Conservation (phyloP, 1,284 basidiomycete species). For the Chondrostereum purpureum region DNA sequence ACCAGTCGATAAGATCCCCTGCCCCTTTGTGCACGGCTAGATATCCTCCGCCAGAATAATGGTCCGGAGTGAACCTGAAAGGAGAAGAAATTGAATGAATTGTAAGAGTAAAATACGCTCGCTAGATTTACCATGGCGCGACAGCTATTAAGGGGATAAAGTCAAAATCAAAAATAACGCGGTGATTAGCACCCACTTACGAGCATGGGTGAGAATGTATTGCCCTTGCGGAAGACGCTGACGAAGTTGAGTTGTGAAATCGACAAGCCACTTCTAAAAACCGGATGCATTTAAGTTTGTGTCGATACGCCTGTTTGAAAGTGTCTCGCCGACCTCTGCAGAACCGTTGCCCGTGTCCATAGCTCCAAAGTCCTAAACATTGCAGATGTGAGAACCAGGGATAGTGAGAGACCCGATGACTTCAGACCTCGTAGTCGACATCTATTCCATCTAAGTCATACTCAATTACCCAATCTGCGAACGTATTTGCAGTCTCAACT, state of each 20-base stretch:
- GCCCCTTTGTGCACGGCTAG: conserved; percentile 12
- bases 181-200: conserved; percentile 20
- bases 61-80: conserved; percentile 10
- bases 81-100: background rate
- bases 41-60: conserved; percentile 9
- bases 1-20: conserved; percentile 16
- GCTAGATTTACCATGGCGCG: conserved; percentile 17
- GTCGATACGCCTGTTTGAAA: background rate
- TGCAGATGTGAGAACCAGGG: background rate
- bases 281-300: conserved; percentile 3
- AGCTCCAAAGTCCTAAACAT: conserved; percentile 36
- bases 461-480: conserved; percentile 44
- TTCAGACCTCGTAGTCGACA: conserved; percentile 42
- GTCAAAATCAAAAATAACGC: background rate
- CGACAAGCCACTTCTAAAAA: conserved; percentile 34
- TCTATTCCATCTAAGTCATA: conserved; percentile 49
- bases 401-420: background rate
- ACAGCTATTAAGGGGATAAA: conserved; percentile 15
- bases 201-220: conserved; percentile 39
- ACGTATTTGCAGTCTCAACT: conserved; percentile 37
- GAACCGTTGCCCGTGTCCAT: conserved; percentile 34
- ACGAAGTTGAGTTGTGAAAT: conserved; percentile 37
- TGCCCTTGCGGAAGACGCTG: conserved; percentile 29
- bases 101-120: background rate
- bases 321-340: conserved; percentile 20